Base-by-base conservation (phyloP, 768 basidiomycete species). In the Trametes cingulata region DNA sequence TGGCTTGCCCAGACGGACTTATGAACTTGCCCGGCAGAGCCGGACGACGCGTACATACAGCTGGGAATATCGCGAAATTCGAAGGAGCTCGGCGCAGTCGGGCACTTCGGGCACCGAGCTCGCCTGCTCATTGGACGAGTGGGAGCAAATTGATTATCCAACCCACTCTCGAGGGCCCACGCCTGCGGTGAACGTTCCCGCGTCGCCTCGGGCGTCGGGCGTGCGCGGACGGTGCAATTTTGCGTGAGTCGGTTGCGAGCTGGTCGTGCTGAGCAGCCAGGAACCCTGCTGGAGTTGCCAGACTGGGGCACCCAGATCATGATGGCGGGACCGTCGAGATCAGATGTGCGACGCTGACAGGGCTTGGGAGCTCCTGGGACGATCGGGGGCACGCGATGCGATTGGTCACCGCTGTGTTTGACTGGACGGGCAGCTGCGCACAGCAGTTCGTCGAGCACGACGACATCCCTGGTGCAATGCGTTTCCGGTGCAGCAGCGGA, bases 1-100 rank as follows among this genome's bases (percentile, higher is more conserved):
- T 91, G 88, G 89, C 71, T 91, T 29, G 77, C 75, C 24, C 70
- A 73, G 42, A 59, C 74, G 57, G 72, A 77, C 7, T 52, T 68
- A 47, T 71, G 58, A 67, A 14, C 12, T 17, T 12, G 17, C 41
- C 14, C 20, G 29, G 9, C 24, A 8, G 27, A 13, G 29, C 12
- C 8, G 9, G 29, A 33, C 14, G 53, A 42, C 22, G 25, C 14
- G 41, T 13, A 27, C 25, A 14, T 14, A 25, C n/a, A 24, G 13
- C 2, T 14, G 45, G 15, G 45, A 36, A 24, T 19, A 56, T 48
- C n/a, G n/a, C n/a, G n/a, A n/a, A n/a, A n/a, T 9, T 13, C 17
- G 19, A 25, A 47, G 43, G 45, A 19, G 8, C 24, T 24, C 17
- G 37, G 43, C 8, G 43, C 25, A 10, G 29, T 33, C 60, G 60